These are phyloP conservation scores for Lasiosphaeria miniovina DNA, from an alignment of 495 filamentous ascomycete genomes.

Conservation along the genomic window DNA sequence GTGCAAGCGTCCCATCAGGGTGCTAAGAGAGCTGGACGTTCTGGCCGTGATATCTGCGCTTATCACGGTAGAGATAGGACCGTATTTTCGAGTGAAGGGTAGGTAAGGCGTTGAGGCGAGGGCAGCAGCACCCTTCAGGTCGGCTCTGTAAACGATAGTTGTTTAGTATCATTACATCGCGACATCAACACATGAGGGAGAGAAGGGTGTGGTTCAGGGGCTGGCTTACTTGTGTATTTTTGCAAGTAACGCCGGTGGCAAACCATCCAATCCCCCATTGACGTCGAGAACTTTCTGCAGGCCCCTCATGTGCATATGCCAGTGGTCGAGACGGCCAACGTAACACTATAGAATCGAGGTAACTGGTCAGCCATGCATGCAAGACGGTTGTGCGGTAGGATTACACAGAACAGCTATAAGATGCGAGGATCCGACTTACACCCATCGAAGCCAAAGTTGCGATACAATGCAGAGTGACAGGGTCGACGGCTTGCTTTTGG, in stretches of 20 bases:
- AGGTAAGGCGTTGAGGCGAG: constrained; percentile 26
- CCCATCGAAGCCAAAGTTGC: constrained; percentile 25
- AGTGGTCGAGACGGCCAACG: constrained; percentile 30
- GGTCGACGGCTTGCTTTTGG: constrained; percentile 16
- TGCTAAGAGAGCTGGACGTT: constrained; percentile 8
- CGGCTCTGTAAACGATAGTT: constrained; percentile 17
- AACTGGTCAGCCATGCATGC: neutral
- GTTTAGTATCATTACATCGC: neutral
- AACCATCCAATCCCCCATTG: constrained; percentile 16
- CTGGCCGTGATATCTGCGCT: constrained; percentile 9
- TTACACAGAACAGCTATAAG: neutral
- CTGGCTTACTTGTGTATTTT: constrained; percentile 26
- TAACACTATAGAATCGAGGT: constrained; percentile 16
- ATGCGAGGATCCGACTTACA: constrained; percentile 16
- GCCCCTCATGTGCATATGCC: constrained; percentile 32
- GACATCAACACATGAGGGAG: neutral
- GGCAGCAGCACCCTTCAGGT: constrained; percentile 27
- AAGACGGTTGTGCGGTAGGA: neutral
- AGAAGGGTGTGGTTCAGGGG: neutral
- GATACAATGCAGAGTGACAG: constrained; percentile 27
- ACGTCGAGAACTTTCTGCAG: constrained; percentile 28
- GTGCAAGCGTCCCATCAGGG: constrained; percentile 16
- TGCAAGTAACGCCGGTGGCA: constrained; percentile 17
- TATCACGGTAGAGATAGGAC: constrained; percentile 12
- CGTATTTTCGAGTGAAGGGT: constrained; percentile 16